Conservation (phyloP, 305 asterid species). For the Euphrasia arctica region DNA sequence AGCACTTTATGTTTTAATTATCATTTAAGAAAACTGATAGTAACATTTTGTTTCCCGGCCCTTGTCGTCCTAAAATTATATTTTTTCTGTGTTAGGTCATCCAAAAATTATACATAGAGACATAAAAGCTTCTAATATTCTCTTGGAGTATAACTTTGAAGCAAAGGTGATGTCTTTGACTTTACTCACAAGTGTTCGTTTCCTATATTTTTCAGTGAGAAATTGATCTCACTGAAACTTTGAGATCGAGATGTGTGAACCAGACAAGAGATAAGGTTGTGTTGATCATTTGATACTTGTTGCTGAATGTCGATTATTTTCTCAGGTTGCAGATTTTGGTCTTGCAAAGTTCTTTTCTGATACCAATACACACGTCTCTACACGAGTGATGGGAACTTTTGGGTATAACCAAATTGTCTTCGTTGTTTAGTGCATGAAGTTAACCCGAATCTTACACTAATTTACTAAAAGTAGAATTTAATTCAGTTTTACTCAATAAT, state of each 20-base stretch:
- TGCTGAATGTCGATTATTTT: slow-evolving; percentile 23
- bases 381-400: slow-evolving; percentile 95
- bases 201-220: background rate
- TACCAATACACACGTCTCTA: slow-evolving; percentile 78
- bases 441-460: background rate
- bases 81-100: slow-evolving; percentile 51
- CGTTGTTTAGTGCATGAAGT: background rate
- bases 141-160: slow-evolving; percentile 68
- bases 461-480: too few relatives aligned
- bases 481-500: background rate
- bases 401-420: slow-evolving; percentile 48
- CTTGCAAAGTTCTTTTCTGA: slow-evolving; percentile 76
- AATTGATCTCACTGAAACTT: background rate
- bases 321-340: slow-evolving; percentile 96
- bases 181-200: background rate
- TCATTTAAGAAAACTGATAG: background rate
- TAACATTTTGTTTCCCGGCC: background rate
- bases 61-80: slow-evolving; percentile 13
- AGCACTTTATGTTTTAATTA: slow-evolving; percentile 28
- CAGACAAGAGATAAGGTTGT: background rate
- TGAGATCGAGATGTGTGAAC: background rate
- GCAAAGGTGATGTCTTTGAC: slow-evolving; percentile 48
- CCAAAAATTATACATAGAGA: slow-evolving; percentile 91
- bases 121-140: slow-evolving; percentile 75
- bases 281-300: slow-evolving; percentile 3